Evolutionary conservation across 352 stramenopile species (phyloP).

Genomic region (Pythium apleroticum): DNA sequence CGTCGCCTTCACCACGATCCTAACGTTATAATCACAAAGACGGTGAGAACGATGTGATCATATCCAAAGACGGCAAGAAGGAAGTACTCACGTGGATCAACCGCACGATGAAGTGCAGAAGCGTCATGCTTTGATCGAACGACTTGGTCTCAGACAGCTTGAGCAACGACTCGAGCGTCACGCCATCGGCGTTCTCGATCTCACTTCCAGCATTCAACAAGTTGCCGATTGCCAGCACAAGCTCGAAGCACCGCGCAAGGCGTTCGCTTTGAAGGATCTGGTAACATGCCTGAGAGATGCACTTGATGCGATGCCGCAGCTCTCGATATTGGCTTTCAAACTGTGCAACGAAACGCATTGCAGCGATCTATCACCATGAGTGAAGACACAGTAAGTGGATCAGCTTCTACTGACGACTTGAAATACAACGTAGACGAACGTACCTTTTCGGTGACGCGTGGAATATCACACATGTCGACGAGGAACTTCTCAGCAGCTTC

Average conservation of each 20-base stretch:
- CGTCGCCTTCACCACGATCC: slow-evolving; percentile 71
- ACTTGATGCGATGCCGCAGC: slow-evolving; percentile 40
- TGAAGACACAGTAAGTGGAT: background rate
- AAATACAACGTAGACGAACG: background rate
- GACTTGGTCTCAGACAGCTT: slow-evolving; percentile 88
- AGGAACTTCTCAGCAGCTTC: slow-evolving; percentile 65
- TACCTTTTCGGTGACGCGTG: slow-evolving; percentile 74
- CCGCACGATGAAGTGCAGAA: slow-evolving; percentile 79
- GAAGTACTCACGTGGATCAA: slow-evolving; percentile 74
- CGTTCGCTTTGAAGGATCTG: slow-evolving; percentile 70
- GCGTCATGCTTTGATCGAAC: slow-evolving; percentile 65
- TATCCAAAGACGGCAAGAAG: too few species aligned
- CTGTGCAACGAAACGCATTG: slow-evolving; percentile 65
- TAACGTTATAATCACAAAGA: too few species aligned
- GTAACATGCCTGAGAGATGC: slow-evolving; percentile 60
- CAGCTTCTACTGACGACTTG: background rate
- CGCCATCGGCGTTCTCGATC: slow-evolving; percentile 59
- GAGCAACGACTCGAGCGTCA: slow-evolving; percentile 72
- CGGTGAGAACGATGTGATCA: too few species aligned
- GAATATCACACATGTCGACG: slow-evolving; percentile 71
- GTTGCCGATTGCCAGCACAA: slow-evolving; percentile 76
- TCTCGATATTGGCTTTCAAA: slow-evolving; percentile 63
- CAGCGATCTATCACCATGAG: slow-evolving; percentile 50
- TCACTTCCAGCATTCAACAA: slow-evolving; percentile 72
- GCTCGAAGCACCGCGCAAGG: slow-evolving; percentile 71